phyloP scores from a whole-genome alignment of 768 basidiomycete species.

The Mycena rosella region DNA sequence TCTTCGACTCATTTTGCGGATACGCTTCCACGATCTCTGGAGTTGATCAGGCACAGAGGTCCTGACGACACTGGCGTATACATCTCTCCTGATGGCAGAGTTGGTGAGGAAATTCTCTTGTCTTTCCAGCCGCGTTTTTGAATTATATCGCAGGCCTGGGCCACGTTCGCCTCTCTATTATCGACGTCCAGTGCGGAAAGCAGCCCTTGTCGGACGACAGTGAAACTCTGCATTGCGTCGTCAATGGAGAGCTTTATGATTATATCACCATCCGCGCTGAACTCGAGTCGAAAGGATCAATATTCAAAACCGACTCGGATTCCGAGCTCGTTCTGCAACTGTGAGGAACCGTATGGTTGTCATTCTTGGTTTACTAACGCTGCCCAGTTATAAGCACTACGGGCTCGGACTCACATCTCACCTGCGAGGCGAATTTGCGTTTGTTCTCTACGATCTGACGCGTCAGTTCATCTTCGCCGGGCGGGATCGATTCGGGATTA shows the following conservation, averaged over 20 bases:
- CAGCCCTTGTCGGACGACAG: constrained; percentile 18
- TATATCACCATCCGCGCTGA: constrained; percentile 4
- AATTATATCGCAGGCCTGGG: background rate
- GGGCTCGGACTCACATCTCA: constrained; percentile 1
- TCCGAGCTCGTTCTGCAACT: constrained; percentile 14
- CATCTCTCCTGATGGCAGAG: background rate
- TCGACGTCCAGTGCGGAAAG: constrained; percentile 15
- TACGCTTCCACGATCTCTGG: background rate
- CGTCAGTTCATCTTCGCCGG: constrained; percentile 1
- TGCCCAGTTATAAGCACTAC: constrained; percentile 7
- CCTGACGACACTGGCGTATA: constrained; percentile 4
- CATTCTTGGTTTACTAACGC: background rate
- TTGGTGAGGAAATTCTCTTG: background rate
- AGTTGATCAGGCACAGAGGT: constrained; percentile 6
- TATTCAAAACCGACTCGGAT: constrained; percentile 15
- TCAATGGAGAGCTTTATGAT: constrained; percentile 17
- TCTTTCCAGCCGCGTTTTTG: no score
- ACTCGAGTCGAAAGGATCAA: background rate
- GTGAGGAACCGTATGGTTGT: background rate
- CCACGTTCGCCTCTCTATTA: constrained; percentile 19
- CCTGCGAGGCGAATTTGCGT: constrained; percentile 20
- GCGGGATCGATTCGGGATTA: constrained; percentile 24
- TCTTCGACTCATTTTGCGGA: background rate
- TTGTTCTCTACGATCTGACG: constrained; percentile 7
- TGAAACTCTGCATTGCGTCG: constrained; percentile 11